Evolutionary conservation across 1,284 basidiomycete genomes (phyloP), one percentile per base, ranked within the genome.

Genomic region (Cerioporus squamosus): DNA sequence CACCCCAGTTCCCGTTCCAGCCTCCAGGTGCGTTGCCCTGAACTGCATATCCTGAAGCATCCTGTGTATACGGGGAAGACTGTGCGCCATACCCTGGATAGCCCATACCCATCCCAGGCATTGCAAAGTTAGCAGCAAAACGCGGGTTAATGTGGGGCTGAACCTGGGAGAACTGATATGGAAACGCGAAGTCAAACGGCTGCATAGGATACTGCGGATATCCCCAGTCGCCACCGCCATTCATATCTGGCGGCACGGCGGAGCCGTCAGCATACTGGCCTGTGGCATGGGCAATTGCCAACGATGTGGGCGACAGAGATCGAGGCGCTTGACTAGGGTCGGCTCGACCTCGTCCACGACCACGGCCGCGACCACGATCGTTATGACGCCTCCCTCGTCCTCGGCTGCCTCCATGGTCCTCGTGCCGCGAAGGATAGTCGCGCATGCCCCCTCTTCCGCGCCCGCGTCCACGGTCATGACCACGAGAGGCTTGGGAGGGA

Each of bases 121-220:
- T 61, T 15, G 60, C 68, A 22, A 75, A 59, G 59, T 78, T 75
- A 52, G 81, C 81, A 24, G 79, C 79, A 71, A 93, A 93, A 14
- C 85, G 80, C 14, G 91, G 91, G 70, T 92, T 91, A 63, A 91
- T 90, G 68, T 93, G 90, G n/a, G 91, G 90, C 64, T 91, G 90
- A 18, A 91, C 78, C 46, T 79, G 82, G 22, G 74, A 70, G 52
- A 78, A 75, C 49, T 77, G 74, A 49, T 76, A 66, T 39, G 63
- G 59, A 43, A 60, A 66, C 23, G 62, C 57, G 51, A 62, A 68
- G 49, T 68, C 60, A 36, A 64, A 68, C 50, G 64, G 40, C 47
- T 63, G 64, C 55, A 50, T 29, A 29, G 26, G 51, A 48, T 65
- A 61, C 44, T 68, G 65, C 12, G 62, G 54, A 51, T 68, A 66